These are phyloP conservation scores for Apiotrichum sp. DNA, from an alignment of 1,284 basidiomycete genomes.

Conservation along the genomic window DNA sequence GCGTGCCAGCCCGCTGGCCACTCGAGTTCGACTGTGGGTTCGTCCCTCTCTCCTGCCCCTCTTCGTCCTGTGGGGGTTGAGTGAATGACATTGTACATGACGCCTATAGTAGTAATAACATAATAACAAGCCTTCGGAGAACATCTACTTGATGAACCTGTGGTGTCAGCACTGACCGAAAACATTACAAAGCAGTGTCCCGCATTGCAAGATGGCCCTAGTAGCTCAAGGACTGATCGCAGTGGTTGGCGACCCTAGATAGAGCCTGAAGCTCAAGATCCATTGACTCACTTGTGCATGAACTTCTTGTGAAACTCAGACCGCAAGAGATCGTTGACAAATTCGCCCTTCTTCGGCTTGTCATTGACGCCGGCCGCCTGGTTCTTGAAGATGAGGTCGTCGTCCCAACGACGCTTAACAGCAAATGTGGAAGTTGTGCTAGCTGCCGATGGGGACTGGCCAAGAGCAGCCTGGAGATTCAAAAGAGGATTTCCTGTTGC, in stretches of 20 bases:
- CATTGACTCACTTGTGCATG: conserved; percentile 42
- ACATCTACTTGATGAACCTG: conserved; percentile 14
- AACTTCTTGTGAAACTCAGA: conserved; percentile 73
- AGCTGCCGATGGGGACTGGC: conserved; percentile 55
- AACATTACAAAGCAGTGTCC: neutral
- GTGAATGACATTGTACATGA: too few species aligned
- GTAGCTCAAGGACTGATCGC: too few species aligned
- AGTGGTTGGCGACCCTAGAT: too few species aligned
- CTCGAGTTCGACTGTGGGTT: too few species aligned
- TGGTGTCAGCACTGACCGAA: neutral
- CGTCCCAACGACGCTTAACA: conserved; percentile 91
- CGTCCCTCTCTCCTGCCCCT: too few species aligned
- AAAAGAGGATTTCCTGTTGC: conserved; percentile 78
- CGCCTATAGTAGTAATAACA: neutral
- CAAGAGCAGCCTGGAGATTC: conserved; percentile 80
- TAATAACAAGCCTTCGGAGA: neutral
- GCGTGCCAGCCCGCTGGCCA: too few species aligned
- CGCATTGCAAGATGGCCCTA: too few species aligned
- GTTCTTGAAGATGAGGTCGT: conserved; percentile 96
- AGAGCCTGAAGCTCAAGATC: too few species aligned
- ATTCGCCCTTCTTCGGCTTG: conserved; percentile 66
- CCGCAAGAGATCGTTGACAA: conserved; percentile 86
- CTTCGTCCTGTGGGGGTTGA: too few species aligned
- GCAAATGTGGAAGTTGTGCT: conserved; percentile 53
- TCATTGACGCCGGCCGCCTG: conserved; percentile 64